A percentile compares a stretch with the other conserved stretches of the same genome.
These are phyloP conservation scores for Apophysomyces variabilis DNA, from an alignment of 371 early-diverging fungal genomes.

Conservation along the genomic window DNA sequence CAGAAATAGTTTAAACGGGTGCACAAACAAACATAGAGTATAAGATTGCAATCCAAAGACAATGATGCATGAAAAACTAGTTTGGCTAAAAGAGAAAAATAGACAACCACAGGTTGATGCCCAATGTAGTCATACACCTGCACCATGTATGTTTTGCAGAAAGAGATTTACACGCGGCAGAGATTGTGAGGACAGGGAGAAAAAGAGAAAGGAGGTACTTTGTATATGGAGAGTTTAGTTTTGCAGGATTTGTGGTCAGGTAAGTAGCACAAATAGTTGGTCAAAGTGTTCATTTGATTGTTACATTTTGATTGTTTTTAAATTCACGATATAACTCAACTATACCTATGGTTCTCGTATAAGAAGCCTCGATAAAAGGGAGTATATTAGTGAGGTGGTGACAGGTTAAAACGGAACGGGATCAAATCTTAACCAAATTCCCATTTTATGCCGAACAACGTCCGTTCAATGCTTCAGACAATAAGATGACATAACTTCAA, in stretches of 20 bases:
- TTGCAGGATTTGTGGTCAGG: background rate
- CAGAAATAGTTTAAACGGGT: too few relatives aligned
- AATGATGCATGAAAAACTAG: too few relatives aligned
- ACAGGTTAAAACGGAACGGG: background rate
- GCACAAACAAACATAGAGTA: too few relatives aligned
- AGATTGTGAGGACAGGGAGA: background rate
- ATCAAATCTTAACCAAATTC: background rate
- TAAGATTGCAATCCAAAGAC: too few relatives aligned
- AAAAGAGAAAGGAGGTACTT: background rate
- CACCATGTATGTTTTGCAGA: too few relatives aligned
- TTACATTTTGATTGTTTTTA: background rate
- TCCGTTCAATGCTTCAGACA: background rate
- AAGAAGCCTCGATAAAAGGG: background rate
- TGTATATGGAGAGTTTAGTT: too few relatives aligned
- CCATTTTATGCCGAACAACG: background rate
- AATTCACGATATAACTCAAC: too few relatives aligned
- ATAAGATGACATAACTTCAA: background rate
- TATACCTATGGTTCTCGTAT: background rate
- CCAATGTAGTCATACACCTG: too few relatives aligned
- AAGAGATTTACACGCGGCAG: background rate
- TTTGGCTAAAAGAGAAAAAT: too few relatives aligned
- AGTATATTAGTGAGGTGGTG: background rate
- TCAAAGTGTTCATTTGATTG: conserved; percentile 3
- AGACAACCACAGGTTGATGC: too few relatives aligned
- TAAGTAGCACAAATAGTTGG: background rate